Evolutionary conservation across 768 basidiomycete species (phyloP).

Genomic region (Leccinum subgranulosum): DNA sequence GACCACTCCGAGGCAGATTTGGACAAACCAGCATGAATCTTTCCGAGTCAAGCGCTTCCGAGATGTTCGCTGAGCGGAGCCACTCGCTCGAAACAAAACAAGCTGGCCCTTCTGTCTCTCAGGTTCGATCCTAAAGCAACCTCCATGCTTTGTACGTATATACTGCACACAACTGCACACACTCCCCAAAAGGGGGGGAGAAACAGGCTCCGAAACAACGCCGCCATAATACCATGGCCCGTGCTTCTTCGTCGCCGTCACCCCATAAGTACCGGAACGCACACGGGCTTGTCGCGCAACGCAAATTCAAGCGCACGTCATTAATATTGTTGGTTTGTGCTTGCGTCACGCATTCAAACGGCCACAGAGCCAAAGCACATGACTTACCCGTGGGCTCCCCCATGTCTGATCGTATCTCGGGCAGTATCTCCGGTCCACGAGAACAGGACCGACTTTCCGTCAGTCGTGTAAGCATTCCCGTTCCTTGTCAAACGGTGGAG

Average conservation of each 20-base stretch:
- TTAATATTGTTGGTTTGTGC: neutral
- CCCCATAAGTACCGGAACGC: neutral
- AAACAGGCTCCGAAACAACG: neutral
- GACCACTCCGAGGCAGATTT: neutral
- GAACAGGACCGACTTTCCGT: neutral
- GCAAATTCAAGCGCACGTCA: neutral
- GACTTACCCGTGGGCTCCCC: neutral
- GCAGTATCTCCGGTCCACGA: neutral
- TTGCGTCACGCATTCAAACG: conserved; percentile 1
- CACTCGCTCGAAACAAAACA: neutral
- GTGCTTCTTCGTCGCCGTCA: neutral
- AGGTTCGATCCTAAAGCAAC: neutral
- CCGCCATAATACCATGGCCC: neutral
- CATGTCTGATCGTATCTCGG: conserved; percentile 7
- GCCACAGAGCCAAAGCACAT: neutral
- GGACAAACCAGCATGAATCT: neutral
- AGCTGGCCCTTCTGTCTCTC: neutral
- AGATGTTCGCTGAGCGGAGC: neutral
- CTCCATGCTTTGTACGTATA: conserved; percentile 4
- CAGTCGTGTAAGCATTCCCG: neutral
- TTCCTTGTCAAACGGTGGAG: neutral
- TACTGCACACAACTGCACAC: no score
- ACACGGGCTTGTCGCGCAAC: neutral
- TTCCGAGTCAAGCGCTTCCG: neutral
- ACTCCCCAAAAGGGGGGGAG: neutral